Percentiles rank a stretch among this genome's conserved stretches.
Evolutionary conservation across 1,284 basidiomycete genomes (phyloP).

Genomic region (Leccinum pachyderme): DNA sequence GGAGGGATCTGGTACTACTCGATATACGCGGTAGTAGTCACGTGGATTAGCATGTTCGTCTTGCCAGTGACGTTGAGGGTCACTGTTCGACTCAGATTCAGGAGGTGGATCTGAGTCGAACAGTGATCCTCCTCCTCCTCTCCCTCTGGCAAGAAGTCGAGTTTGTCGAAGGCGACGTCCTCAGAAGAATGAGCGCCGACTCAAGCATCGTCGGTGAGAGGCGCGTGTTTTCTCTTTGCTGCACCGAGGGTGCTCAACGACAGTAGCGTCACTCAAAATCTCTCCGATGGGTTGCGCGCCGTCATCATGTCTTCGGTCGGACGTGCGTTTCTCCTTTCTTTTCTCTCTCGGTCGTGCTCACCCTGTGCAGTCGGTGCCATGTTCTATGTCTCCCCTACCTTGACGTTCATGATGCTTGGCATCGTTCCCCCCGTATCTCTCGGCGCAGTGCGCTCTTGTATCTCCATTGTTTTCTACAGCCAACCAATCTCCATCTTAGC

Average conservation of each 20-base stretch:
- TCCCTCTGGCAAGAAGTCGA: constrained; percentile 82
- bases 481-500: background rate
- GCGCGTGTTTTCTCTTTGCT: constrained; percentile 33
- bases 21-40: background rate
- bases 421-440: constrained; percentile 95
- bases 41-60: background rate
- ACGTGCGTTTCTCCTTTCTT: constrained; percentile 47
- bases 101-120: too few relatives aligned
- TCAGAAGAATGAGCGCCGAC: constrained; percentile 90
- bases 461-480: background rate
- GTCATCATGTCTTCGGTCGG: constrained; percentile 89
- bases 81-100: constrained; percentile 3
- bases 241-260: background rate
- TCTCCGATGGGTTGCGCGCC: constrained; percentile 87
- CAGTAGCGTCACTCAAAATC: constrained; percentile 82
- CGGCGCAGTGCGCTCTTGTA: constrained; percentile 53
- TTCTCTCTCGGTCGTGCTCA: background rate
- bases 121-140: constrained; percentile 38
- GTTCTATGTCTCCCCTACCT: constrained; percentile 90
- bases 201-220: constrained; percentile 95
- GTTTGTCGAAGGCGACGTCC: constrained; percentile 92
- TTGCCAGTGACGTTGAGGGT: background rate
- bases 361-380: constrained; percentile 78
- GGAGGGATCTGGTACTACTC: background rate
- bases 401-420: constrained; percentile 91